Percentiles rank a stretch among this genome's conserved stretches.
Evolutionary conservation across 2,329 filamentous ascomycete species (phyloP).

Genomic region (Fusarium continuum): DNA sequence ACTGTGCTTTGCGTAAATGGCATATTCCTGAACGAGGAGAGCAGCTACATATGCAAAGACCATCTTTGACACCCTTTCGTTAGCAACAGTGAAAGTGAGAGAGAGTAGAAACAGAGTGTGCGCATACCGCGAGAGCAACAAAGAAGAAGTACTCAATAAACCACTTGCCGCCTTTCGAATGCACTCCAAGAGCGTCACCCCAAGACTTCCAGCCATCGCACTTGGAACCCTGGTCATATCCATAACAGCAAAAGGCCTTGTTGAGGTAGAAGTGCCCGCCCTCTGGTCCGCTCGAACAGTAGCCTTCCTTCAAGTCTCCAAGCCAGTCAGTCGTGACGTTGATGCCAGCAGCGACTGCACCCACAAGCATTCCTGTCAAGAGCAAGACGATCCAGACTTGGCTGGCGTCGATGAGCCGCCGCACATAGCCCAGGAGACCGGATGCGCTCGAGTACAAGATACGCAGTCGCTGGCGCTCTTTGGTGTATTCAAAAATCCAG

Average conservation of each 20-base stretch:
- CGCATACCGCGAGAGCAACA: constrained; percentile 78
- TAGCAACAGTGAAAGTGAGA: constrained; percentile 10
- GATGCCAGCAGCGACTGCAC: constrained; percentile 85
- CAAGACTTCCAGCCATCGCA: constrained; percentile 90
- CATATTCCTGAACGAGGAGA: constrained; percentile 83
- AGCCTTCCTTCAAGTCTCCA: constrained; percentile 89
- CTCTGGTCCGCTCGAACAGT: constrained; percentile 77
- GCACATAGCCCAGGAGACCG: constrained; percentile 77
- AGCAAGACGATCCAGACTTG: constrained; percentile 93
- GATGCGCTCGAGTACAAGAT: constrained; percentile 74
- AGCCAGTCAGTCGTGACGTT: constrained; percentile 94
- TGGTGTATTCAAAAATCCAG: constrained; percentile 99
- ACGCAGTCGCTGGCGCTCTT: constrained; percentile 89
- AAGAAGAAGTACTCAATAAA: constrained; percentile 90
- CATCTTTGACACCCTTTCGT: constrained; percentile 64
- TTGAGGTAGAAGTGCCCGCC: constrained; percentile 92
- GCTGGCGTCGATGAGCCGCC: constrained; percentile 80
- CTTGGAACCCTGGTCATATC: constrained; percentile 82
- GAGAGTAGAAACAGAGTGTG: not conserved
- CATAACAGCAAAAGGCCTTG: constrained; percentile 91
- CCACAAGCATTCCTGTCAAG: constrained; percentile 83
- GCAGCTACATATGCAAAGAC: constrained; percentile 81
- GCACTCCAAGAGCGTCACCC: constrained; percentile 76
- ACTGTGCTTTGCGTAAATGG: constrained; percentile 89
- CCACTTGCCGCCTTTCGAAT: constrained; percentile 75